phyloP scores from a whole-genome alignment of 257 asterid genomes.

The Ajuga chamaepitys region DNA sequence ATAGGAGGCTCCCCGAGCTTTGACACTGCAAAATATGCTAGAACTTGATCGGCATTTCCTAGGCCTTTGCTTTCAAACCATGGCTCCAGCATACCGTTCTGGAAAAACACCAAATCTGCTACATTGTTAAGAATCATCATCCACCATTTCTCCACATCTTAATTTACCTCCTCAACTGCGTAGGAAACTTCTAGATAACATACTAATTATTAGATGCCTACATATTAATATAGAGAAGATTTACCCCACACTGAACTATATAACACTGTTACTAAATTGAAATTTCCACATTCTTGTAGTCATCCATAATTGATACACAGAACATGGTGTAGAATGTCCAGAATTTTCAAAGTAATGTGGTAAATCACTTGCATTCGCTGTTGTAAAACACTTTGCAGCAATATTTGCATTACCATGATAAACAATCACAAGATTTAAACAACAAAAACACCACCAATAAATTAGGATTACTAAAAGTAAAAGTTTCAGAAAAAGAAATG shows the following conservation, averaged over 20 bases:
- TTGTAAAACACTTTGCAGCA: not conserved
- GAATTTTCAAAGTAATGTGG: too few species aligned
- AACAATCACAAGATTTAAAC: not conserved
- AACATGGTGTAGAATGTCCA: too few species aligned
- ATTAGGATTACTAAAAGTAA: not conserved
- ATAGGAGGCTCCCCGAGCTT: slow-evolving; percentile 88
- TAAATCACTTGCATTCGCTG: too few species aligned
- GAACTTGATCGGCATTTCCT: slow-evolving; percentile 79
- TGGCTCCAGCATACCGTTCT: slow-evolving; percentile 99
- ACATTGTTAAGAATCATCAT: slow-evolving; percentile 50
- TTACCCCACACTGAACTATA: not conserved
- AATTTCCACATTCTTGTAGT: too few species aligned
- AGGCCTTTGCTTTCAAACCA: slow-evolving; percentile 88
- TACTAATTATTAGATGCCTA: not conserved
- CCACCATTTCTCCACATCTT: not conserved
- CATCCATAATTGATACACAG: too few species aligned
- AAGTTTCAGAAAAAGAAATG: not conserved
- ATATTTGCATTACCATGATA: not conserved
- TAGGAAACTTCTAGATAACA: not conserved
- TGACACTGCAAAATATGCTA: slow-evolving; percentile 92
- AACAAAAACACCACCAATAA: not conserved
- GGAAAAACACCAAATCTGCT: slow-evolving; percentile 99
- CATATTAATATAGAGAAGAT: not conserved
- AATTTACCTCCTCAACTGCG: not conserved
- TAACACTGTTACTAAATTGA: too few species aligned